Percentiles rank a stretch among this genome's conserved stretches.
phyloP scores from a whole-genome alignment of 2,329 filamentous ascomycete species.

The Aspergillus sp. region DNA sequence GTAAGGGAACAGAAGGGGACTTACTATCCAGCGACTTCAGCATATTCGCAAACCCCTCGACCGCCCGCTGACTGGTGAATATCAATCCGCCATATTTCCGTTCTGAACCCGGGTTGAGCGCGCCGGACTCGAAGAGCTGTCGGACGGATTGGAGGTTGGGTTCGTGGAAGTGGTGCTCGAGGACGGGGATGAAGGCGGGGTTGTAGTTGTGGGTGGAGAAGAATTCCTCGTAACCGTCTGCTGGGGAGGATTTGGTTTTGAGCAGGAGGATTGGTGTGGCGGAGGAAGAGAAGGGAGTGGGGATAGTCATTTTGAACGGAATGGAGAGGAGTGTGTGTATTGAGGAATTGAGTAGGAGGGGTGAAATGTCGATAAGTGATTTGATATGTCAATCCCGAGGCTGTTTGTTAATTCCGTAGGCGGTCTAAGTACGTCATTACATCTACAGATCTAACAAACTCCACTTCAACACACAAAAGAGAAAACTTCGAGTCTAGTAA shows the following conservation, averaged over 20 bases:
- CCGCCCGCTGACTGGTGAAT: slow-evolving; percentile 51
- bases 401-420: not conserved
- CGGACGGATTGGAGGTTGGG: slow-evolving; percentile 36
- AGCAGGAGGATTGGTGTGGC: slow-evolving; percentile 45
- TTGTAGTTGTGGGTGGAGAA: slow-evolving; percentile 36
- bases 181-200: slow-evolving; percentile 47
- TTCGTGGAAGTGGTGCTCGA: slow-evolving; percentile 44
- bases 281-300: slow-evolving; percentile 1
- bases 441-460: not conserved
- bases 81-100: slow-evolving; percentile 48
- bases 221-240: slow-evolving; percentile 47
- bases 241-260: slow-evolving; percentile 47
- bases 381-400: not conserved
- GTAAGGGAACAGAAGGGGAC: slow-evolving; percentile 5
- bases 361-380: not conserved
- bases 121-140: slow-evolving; percentile 35
- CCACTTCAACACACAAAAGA: slow-evolving; percentile 23
- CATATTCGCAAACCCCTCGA: slow-evolving; percentile 44
- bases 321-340: not conserved
- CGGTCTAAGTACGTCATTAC: not conserved
- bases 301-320: slow-evolving; percentile 1
- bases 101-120: slow-evolving; percentile 18
- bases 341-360: not conserved
- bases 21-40: slow-evolving; percentile 26
- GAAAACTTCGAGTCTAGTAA: slow-evolving; percentile 38